Evolutionary conservation across 768 basidiomycete species (phyloP).

Genomic region (Russula dissimulans): DNA sequence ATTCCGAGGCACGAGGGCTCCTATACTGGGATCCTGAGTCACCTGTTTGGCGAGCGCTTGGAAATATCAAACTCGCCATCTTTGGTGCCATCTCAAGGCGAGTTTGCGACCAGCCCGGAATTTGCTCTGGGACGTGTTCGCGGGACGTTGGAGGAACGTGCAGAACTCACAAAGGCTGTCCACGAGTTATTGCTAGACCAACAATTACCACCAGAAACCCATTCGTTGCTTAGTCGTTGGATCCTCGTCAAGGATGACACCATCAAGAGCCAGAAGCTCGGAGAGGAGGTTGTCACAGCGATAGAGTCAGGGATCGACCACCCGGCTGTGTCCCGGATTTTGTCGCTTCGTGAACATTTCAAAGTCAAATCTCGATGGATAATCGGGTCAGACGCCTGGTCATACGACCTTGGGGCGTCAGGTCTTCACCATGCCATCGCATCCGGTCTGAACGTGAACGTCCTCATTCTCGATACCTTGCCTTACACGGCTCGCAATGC

Average conservation of each 20-base stretch:
- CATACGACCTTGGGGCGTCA: conserved; percentile 91
- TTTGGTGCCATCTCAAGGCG: conserved; percentile 58
- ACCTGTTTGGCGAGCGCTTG: conserved; percentile 70
- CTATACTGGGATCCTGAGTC: conserved; percentile 81
- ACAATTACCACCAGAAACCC: conserved; percentile 44
- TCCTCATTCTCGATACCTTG: conserved; percentile 87
- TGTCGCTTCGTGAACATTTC: conserved; percentile 54
- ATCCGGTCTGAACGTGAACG: conserved; percentile 85
- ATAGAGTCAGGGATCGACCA: conserved; percentile 37
- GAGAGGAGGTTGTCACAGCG: conserved; percentile 44
- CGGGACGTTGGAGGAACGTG: conserved; percentile 69
- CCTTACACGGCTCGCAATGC: conserved; percentile 77
- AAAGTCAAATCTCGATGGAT: conserved; percentile 82
- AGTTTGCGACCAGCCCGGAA: conserved; percentile 82
- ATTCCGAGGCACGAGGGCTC: conserved; percentile 87
- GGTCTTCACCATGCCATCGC: conserved; percentile 93
- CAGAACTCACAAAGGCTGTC: conserved; percentile 53
- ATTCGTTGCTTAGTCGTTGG: conserved; percentile 74
- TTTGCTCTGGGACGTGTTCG: conserved; percentile 89
- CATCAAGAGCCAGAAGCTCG: conserved; percentile 48
- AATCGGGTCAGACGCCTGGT: conserved; percentile 97
- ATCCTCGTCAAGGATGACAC: conserved; percentile 64
- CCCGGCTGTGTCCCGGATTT: conserved; percentile 44
- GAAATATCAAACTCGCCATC: conserved; percentile 81
- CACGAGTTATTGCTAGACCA: conserved; percentile 52